phyloP scores from a whole-genome alignment of 768 basidiomycete genomes.

The Clitopilus passeckerianus region DNA sequence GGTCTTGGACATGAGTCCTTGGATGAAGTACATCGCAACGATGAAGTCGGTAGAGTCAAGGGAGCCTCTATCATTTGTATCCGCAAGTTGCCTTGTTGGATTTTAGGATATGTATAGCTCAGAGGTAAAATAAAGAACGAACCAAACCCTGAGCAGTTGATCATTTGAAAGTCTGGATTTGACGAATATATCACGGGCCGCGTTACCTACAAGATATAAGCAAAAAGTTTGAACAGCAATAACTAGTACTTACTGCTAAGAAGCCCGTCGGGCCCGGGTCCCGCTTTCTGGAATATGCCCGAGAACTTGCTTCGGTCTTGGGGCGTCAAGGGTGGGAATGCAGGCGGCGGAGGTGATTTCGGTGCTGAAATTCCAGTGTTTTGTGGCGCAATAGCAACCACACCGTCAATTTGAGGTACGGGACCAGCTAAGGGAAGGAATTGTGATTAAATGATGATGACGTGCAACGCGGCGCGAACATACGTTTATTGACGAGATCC shows the following conservation, averaged over 20 bases:
- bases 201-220: constrained; percentile 53
- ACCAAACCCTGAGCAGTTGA: constrained; percentile 92
- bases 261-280: constrained; percentile 65
- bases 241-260: constrained; percentile 57
- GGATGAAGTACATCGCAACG: constrained; percentile 95
- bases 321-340: constrained; percentile 64
- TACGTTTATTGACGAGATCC: constrained; percentile 68
- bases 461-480: constrained; percentile 22
- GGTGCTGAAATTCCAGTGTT: constrained; percentile 55
- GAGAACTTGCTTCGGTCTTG: constrained; percentile 86
- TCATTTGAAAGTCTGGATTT: constrained; percentile 87
- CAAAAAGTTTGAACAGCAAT: background rate
- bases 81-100: constrained; percentile 77
- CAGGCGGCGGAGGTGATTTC: constrained; percentile 50
- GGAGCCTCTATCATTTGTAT: constrained; percentile 85
- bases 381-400: constrained; percentile 52
- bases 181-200: constrained; percentile 86
- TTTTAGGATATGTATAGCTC: background rate
- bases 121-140: background rate
- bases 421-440: constrained; percentile 63
- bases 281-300: constrained; percentile 67
- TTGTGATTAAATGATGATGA: constrained; percentile 8
- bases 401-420: constrained; percentile 72
- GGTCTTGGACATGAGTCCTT: constrained; percentile 81
- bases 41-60: constrained; percentile 91